phyloP scores from a whole-genome alignment of 331 rosid species.

The Acacia pycnantha region DNA sequence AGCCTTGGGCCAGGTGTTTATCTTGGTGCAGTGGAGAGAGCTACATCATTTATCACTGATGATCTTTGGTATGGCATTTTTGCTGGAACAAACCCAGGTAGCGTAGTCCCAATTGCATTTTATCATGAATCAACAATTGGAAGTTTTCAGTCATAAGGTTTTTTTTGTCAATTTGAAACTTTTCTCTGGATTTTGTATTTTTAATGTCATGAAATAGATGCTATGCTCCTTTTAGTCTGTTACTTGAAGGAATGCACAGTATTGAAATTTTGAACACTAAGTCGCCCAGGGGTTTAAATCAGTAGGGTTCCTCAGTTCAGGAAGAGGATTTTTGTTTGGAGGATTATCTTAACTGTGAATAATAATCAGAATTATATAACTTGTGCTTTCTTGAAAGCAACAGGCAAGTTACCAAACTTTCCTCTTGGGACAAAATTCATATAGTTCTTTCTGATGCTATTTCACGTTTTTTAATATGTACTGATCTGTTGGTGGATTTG shows the following conservation, averaged over 20 bases:
- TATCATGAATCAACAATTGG: constrained; percentile 5
- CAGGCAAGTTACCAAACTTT: not conserved
- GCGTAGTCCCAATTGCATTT: constrained; percentile 24
- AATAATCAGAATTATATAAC: not conserved
- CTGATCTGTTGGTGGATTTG: not conserved
- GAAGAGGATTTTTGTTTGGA: not conserved
- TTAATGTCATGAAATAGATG: not conserved
- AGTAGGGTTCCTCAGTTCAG: constrained; percentile 2
- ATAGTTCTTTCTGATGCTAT: not conserved
- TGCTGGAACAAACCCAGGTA: constrained; percentile 99
- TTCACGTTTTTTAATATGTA: not conserved
- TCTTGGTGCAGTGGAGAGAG: constrained; percentile 99
- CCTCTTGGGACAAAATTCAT: not conserved
- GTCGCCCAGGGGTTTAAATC: not conserved
- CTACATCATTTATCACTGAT: constrained; percentile 97
- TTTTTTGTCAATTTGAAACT: constrained; percentile 6
- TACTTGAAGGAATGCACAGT: constrained; percentile 3
- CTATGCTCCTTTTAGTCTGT: constrained; percentile 1
- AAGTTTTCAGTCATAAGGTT: not conserved
- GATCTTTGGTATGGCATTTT: constrained; percentile 96
- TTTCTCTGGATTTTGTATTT: constrained; percentile 7
- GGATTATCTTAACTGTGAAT: not conserved
- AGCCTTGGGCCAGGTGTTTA: constrained; percentile 99
- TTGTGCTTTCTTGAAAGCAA: not conserved
- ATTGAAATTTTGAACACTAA: not conserved